Base-by-base conservation (phyloP, 345 rosid species). In the Laguncularia racemosa region DNA sequence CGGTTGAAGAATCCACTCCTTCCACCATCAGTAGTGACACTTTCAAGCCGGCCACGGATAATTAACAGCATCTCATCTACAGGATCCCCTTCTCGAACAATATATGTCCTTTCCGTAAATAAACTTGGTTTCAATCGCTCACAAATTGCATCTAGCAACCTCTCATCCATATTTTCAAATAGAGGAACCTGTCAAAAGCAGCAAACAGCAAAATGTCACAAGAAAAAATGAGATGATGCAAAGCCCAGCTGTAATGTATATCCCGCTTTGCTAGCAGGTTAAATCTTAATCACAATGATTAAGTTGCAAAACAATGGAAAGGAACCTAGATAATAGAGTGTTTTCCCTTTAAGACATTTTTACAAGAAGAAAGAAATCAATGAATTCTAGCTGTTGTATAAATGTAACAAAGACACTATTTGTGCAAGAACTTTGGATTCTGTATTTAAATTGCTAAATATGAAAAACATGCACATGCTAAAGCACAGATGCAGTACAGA, bases 41-140 rank as follows among this genome's bases (percentile, higher is more conserved):
- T 92, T 79, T 89, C 95, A 19, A 92, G 96, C 53, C 95, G 84
- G 48, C 98, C 98, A 23, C 97, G 97, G 52, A 92, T 86, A 46
- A 92, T 92, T 20, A 92, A 92, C 56, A 92, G 97, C 98, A 92
- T 92, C 72, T 89, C 93, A 20, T 92, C 91, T 0, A 92, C 98
- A 7, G 98, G 98, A 65, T 92, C 98, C 43, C 97, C 98, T 65
- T 92, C 98, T 46, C 97, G 78, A 48, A 89, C 98, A 52, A 92
- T 74, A 58, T 80, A 89, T 15, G 95, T 86, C 0, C 23, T 68
- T 64, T 92, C 98, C 0, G 98, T 92, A 67, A 78, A 89, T 44
- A 92, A 65, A 57, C 89, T 78, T 0, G 98, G 98, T 58, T 92
- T 86, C 56, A 92, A 75, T 55, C 98, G 78, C 83, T 86, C 97